phyloP scores from a whole-genome alignment of 202 grass and related monocot genomes.

The Hordeum pubiflorum region DNA sequence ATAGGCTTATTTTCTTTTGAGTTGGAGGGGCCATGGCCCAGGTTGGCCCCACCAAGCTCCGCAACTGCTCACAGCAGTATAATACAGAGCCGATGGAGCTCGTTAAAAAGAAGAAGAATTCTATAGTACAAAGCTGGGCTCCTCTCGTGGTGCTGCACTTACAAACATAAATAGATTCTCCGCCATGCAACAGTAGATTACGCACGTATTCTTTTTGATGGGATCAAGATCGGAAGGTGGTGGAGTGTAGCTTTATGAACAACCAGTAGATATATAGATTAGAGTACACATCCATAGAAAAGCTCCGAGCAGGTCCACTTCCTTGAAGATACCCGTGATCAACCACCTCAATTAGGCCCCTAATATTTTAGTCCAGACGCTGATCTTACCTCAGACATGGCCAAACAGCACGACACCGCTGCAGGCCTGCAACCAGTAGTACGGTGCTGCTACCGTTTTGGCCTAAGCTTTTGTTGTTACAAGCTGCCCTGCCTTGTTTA shows the following conservation, averaged over 20 bases:
- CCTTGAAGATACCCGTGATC: conserved; percentile 32
- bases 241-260: conserved; percentile 14
- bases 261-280: background rate
- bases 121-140: background rate
- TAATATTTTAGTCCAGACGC: conserved; percentile 3
- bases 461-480: background rate
- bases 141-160: background rate
- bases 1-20: too few relatives aligned
- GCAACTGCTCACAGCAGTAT: background rate
- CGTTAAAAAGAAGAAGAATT: background rate
- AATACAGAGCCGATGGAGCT: background rate
- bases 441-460: background rate
- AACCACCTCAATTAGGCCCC: conserved; percentile 33
- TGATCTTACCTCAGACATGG: conserved; percentile 18
- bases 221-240: conserved; percentile 14
- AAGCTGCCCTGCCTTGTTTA: background rate
- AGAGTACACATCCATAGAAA: background rate
- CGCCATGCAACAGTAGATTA: conserved; percentile 10
- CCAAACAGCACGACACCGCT: background rate
- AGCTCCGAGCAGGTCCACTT: background rate
- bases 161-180: background rate
- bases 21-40: too few relatives aligned
- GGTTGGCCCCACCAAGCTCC: too few relatives aligned
- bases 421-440: background rate
- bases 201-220: background rate